Conservation (phyloP, 768 basidiomycete genomes). For the Rhodotorula taiwanensis region DNA sequence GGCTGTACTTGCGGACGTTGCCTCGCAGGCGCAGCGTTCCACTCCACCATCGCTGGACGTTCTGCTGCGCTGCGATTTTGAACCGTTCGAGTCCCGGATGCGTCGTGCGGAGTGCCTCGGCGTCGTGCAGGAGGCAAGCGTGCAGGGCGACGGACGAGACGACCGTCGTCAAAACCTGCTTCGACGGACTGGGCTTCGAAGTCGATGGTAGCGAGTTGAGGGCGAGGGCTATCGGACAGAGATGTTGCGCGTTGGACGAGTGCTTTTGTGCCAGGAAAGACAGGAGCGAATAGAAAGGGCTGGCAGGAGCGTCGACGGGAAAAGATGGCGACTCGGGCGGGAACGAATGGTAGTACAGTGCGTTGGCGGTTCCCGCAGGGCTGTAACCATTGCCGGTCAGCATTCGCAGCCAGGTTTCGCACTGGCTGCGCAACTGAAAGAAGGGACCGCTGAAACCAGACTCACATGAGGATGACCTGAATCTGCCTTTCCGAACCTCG, state of each 20-base stretch:
- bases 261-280: not conserved
- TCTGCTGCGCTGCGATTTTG: constrained; percentile 72
- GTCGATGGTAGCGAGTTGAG: constrained; percentile 45
- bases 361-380: constrained; percentile 88
- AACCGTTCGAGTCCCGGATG: constrained; percentile 77
- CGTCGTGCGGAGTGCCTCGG: constrained; percentile 61
- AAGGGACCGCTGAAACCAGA: constrained; percentile 45
- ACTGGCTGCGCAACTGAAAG: constrained; percentile 37
- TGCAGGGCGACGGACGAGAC: constrained; percentile 81
- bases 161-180: constrained; percentile 58
- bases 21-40: constrained; percentile 54
- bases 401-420: not conserved
- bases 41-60: constrained; percentile 65
- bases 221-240: constrained; percentile 48
- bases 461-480: constrained; percentile 30
- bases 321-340: constrained; percentile 46
- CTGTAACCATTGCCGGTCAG: not conserved
- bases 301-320: not conserved
- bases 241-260: constrained; percentile 46
- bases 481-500: not conserved
- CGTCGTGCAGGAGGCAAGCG: constrained; percentile 65
- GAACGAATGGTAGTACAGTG: constrained; percentile 72
- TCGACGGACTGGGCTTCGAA: constrained; percentile 16
- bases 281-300: constrained; percentile 19
- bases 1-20: constrained; percentile 59